Evolutionary conservation across 2,329 filamentous ascomycete genomes (phyloP).

Genomic region (Ophiostoma himal-ulmi): DNA sequence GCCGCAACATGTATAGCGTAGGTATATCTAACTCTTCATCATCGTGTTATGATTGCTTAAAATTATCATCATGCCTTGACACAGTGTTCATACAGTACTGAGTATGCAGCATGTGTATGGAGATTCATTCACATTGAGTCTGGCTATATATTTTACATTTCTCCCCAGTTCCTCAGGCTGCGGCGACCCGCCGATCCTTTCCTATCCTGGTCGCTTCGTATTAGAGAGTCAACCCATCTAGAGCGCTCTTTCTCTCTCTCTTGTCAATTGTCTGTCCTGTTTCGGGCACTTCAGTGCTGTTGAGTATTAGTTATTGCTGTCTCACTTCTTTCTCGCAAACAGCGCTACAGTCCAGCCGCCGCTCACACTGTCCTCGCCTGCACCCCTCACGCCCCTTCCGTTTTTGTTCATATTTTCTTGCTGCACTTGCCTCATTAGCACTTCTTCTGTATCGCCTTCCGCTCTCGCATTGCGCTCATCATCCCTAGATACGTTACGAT

Average conservation of each 20-base stretch:
- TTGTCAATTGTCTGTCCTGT: not conserved
- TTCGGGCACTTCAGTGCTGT: not conserved
- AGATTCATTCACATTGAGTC: not conserved
- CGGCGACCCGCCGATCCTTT: not conserved
- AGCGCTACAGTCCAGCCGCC: not conserved
- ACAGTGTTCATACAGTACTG: not conserved
- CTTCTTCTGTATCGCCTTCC: not conserved
- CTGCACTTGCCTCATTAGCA: not conserved
- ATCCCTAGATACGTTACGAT: not conserved
- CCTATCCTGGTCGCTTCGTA: not conserved
- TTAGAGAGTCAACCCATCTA: not conserved
- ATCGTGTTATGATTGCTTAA: not conserved
- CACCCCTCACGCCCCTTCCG: not conserved
- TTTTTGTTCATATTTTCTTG: not conserved
- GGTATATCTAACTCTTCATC: not conserved
- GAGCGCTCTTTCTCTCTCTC: not conserved
- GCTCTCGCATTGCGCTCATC: not conserved
- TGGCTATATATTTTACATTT: conserved; percentile 1
- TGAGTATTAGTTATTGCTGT: not conserved
- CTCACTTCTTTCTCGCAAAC: not conserved
- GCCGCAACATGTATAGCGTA: not conserved
- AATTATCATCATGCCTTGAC: conserved; percentile 3
- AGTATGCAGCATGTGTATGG: not conserved
- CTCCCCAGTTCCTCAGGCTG: not conserved
- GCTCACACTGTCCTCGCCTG: conserved; percentile 1